Percentiles rank a stretch among this genome's conserved stretches.
Evolutionary conservation across 768 basidiomycete species (phyloP).

Genomic region (Floccularia luteovirens): DNA sequence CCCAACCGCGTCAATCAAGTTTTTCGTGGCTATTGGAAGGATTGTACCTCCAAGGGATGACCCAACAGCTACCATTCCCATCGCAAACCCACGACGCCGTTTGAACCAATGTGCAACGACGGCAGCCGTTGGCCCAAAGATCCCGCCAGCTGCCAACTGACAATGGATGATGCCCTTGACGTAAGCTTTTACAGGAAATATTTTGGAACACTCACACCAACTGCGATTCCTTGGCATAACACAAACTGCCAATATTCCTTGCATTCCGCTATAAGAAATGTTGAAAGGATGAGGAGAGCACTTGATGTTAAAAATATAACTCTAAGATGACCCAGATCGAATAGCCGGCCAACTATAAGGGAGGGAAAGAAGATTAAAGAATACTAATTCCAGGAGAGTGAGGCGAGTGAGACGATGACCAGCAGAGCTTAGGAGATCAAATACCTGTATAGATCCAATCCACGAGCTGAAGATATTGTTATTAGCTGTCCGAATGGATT

Average conservation of each 20-base stretch:
- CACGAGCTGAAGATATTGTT: conserved; percentile 47
- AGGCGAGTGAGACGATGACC: not conserved
- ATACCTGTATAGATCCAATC: conserved; percentile 73
- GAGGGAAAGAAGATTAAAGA: conserved; percentile 57
- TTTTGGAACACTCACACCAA: conserved; percentile 40
- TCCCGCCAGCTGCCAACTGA: conserved; percentile 42
- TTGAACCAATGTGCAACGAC: conserved; percentile 73
- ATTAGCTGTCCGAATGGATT: not conserved
- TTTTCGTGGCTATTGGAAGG: conserved; percentile 54
- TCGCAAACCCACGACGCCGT: conserved; percentile 46
- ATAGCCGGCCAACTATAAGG: conserved; percentile 57
- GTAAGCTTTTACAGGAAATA: not conserved
- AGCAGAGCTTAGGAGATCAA: not conserved
- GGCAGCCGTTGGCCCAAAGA: conserved; percentile 56
- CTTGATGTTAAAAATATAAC: conserved; percentile 40
- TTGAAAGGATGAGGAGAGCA: conserved; percentile 40
- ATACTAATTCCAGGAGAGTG: conserved; percentile 31
- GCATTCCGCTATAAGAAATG: conserved; percentile 67
- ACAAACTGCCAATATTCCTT: conserved; percentile 73
- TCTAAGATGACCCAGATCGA: conserved; percentile 66
- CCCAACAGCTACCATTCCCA: conserved; percentile 59
- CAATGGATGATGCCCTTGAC: not conserved
- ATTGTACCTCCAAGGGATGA: conserved; percentile 64
- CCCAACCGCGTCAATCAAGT: conserved; percentile 42
- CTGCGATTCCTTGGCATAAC: conserved; percentile 62